These are phyloP conservation scores for Heterobasidion parviporum DNA, from an alignment of 1,284 basidiomycete genomes.

Conservation along the genomic window DNA sequence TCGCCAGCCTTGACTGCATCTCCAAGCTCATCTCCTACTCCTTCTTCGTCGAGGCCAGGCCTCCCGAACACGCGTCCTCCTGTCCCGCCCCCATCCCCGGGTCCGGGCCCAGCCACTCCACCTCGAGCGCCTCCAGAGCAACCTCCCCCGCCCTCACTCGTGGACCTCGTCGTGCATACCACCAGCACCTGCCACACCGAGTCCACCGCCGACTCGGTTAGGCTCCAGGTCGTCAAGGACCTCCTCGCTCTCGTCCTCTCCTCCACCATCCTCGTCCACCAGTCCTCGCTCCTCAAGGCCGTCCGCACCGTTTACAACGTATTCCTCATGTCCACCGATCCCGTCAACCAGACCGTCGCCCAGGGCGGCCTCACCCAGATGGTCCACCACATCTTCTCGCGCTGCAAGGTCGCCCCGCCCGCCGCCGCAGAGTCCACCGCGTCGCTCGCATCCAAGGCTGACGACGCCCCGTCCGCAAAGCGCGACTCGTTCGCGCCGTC, in stretches of 20 bases:
- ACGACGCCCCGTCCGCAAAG: conserved; percentile 8
- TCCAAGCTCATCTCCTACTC: conserved; percentile 94
- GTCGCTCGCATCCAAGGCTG: conserved; percentile 9
- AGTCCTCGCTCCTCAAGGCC: conserved; percentile 89
- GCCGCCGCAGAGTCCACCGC: conserved; percentile 10
- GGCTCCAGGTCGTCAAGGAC: conserved; percentile 92
- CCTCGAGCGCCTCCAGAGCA: conserved; percentile 32
- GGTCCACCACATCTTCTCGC: conserved; percentile 90
- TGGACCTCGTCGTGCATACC: conserved; percentile 88
- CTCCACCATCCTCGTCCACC: conserved; percentile 75
- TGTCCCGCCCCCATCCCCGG: conserved; percentile 71
- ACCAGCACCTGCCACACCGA: conserved; percentile 91
- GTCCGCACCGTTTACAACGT: conserved; percentile 96
- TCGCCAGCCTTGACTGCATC: conserved; percentile 92
- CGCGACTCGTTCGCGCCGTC: conserved; percentile 19
- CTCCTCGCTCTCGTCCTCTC: conserved; percentile 85
- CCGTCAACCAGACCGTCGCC: conserved; percentile 92
- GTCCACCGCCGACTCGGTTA: conserved; percentile 80
- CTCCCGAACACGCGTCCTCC: conserved; percentile 25
- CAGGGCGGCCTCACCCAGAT: conserved; percentile 96
- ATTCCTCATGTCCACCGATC: conserved; percentile 82
- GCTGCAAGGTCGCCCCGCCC: conserved; percentile 39
- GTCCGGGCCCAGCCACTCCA: conserved; percentile 33
- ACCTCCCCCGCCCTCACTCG: conserved; percentile 57
- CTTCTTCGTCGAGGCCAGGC: conserved; percentile 74